Evolutionary conservation across 805 yeast species (phyloP), one percentile per base, ranked within the genome.

Genomic region (Teunomyces gatunensis): DNA sequence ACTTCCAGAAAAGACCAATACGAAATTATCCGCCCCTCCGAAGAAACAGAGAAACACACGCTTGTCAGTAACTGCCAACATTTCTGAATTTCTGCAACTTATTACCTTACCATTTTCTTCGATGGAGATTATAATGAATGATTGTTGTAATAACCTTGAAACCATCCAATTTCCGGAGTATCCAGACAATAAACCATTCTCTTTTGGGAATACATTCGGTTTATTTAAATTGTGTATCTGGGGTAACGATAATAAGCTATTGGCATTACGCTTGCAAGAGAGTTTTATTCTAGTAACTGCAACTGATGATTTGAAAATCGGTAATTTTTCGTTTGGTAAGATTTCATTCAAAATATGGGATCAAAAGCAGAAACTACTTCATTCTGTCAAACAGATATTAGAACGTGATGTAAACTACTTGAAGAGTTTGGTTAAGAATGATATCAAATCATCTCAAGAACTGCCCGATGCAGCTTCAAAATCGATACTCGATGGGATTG

Each of bases 331-430:
- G 13, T 20, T 58, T 7, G 50, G 44, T 9, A 47, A 47, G 30
- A 17, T 42, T 13, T 27, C 42, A 20, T 21, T 50, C 25, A 43
- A 45, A 20, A 23, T 51, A 18, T 35, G 47, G 29, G 54, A 56
- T 40, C 39, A 48, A 20, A 36, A 40, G 7, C 51, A 47, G 18
- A 40, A 39, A 7, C 52, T 61, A 6, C 41, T 47, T 2, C 37
- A 46, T 4, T 46, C 48, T 3, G 33, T 60, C 12, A 32, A 44
- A 17, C 33, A 40, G 12, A 40, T 56, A 1, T 32, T 58, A 3
- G 50, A 52, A 10, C 27, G 45, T 5, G 65, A 59, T 42, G 42
- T 58, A 0, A 35, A 39, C 0, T 60, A 52, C 39, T 17, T 59
- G 4, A 44, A 35, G 21, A 41, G 33, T 11, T 28, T 52, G 3